Percentiles rank a stretch among this genome's conserved stretches.
Evolutionary conservation across 148 eudicot species (phyloP).

Genomic region (Rhododendron ferrugineum): DNA sequence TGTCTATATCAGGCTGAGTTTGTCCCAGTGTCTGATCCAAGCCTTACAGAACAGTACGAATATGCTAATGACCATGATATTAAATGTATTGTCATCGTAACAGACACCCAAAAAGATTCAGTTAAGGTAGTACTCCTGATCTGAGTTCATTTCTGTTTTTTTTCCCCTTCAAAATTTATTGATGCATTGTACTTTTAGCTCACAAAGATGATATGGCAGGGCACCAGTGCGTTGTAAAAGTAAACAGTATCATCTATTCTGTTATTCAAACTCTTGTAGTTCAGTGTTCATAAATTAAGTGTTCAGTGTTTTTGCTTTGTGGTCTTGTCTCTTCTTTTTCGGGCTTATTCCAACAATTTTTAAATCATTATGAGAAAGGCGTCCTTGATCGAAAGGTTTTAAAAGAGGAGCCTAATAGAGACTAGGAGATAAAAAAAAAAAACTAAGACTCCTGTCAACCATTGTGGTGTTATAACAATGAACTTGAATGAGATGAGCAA

Average conservation of each 20-base stretch:
- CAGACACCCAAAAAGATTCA: constrained; percentile 65
- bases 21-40: constrained; percentile 80
- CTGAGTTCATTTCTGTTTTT: not conserved
- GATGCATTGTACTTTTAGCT: not conserved
- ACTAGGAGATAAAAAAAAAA: not conserved
- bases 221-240: not conserved
- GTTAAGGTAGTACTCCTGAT: constrained; percentile 52
- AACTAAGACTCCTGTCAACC: not conserved
- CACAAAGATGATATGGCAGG: not conserved
- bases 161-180: not conserved
- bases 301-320: not conserved
- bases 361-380: not conserved
- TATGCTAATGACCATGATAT: constrained; percentile 94
- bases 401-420: not conserved
- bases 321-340: not conserved
- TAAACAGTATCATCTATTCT: not conserved
- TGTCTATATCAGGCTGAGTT: constrained; percentile 62
- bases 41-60: constrained; percentile 95
- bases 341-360: not conserved
- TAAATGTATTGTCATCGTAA: constrained; percentile 78
- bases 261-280: not conserved
- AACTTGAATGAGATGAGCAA: not conserved
- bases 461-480: not conserved
- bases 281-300: not conserved
- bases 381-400: not conserved